phyloP scores from a whole-genome alignment of 2,329 filamentous ascomycete genomes.

The Botrytis tulipae region DNA sequence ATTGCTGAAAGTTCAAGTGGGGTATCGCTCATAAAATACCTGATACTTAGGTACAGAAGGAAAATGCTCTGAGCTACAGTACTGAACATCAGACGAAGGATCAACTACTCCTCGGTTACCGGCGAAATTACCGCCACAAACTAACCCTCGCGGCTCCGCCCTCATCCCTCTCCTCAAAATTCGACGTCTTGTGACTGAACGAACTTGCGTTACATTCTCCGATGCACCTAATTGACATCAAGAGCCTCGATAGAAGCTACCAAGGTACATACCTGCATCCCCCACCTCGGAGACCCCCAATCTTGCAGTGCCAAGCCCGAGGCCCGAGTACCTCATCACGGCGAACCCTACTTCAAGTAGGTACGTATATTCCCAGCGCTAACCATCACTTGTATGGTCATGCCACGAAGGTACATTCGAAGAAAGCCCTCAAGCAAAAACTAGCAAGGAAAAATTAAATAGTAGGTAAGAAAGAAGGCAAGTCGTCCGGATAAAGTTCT shows the following conservation, averaged over 20 bases:
- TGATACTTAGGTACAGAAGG: too few relatives aligned
- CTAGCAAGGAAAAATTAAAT: constrained; percentile 3
- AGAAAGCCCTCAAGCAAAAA: neutral
- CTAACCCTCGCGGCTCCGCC: too few relatives aligned
- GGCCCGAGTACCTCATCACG: neutral
- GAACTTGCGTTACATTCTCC: neutral
- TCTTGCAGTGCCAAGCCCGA: neutral
- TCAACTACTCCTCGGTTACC: neutral
- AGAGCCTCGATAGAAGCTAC: neutral
- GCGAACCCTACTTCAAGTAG: neutral
- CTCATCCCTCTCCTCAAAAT: neutral
- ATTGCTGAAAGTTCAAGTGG: neutral
- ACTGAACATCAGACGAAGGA: neutral
- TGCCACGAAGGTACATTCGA: neutral
- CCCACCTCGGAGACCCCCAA: neutral
- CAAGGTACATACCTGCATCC: neutral
- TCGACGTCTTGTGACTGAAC: neutral
- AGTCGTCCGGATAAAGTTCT: constrained; percentile 16
- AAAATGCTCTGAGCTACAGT: neutral
- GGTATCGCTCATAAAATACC: neutral
- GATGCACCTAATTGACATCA: neutral
- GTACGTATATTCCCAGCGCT: too few relatives aligned
- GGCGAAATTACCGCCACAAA: neutral
- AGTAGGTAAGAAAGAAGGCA: neutral
- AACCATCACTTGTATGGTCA: neutral